Evolutionary conservation across 148 eudicot genomes (phyloP).

Genomic region (Fagopyrum tataricum): DNA sequence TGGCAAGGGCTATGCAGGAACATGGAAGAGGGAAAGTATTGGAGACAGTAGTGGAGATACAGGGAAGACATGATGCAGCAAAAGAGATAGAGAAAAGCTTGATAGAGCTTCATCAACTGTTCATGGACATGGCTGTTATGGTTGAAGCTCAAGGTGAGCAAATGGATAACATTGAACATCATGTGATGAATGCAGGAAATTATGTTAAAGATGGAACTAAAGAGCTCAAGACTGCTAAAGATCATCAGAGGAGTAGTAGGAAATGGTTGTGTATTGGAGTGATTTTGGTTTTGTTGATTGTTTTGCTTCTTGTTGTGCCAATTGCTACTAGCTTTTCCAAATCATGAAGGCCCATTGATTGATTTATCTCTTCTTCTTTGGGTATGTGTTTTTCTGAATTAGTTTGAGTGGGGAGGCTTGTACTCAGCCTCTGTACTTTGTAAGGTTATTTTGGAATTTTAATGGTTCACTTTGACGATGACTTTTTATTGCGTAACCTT

Average conservation of each 20-base stretch:
- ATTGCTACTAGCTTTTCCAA: slow-evolving; percentile 52
- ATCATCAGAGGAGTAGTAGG: slow-evolving; percentile 62
- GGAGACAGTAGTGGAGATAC: slow-evolving; percentile 90
- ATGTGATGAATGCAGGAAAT: slow-evolving; percentile 64
- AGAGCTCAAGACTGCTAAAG: slow-evolving; percentile 62
- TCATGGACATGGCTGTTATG: slow-evolving; percentile 95
- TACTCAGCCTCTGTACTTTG: not conserved
- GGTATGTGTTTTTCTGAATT: not conserved
- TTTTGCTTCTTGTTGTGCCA: slow-evolving; percentile 54
- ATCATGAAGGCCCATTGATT: not conserved
- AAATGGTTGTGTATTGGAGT: slow-evolving; percentile 69
- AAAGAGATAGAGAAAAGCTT: slow-evolving; percentile 81
- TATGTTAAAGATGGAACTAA: slow-evolving; percentile 60
- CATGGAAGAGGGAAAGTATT: slow-evolving; percentile 85
- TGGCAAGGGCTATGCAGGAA: slow-evolving; percentile 79
- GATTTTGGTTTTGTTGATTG: slow-evolving; percentile 45
- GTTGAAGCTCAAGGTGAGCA: slow-evolving; percentile 91
- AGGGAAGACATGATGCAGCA: slow-evolving; percentile 69
- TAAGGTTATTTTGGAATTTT: not conserved
- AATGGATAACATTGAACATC: slow-evolving; percentile 87
- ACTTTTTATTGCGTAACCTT: too few species aligned
- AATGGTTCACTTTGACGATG: too few species aligned
- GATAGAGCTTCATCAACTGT: slow-evolving; percentile 82
- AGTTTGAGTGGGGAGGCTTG: not conserved
- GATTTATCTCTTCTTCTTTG: not conserved